These are phyloP conservation scores for Narthecium ossifragum DNA, from an alignment of 106 monocot species.

Conservation along the genomic window DNA sequence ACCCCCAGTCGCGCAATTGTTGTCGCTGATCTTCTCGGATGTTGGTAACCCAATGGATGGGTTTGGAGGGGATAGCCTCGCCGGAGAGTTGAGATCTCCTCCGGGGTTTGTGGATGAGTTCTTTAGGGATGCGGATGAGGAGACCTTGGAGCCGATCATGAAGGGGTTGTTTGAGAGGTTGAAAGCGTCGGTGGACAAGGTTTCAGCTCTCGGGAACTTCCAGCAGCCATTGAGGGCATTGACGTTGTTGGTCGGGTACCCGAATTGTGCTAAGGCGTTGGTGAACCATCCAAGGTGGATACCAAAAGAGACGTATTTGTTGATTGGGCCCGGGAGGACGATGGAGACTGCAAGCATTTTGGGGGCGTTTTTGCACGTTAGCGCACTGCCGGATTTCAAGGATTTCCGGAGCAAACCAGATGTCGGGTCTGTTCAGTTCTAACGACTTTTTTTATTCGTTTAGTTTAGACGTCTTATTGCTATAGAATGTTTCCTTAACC, in stretches of 20 bases:
- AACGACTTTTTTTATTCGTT: too few species aligned
- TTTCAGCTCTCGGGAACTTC: constrained; percentile 82
- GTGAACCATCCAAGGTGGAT: constrained; percentile 90
- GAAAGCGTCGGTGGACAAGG: constrained; percentile 49
- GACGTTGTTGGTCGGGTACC: constrained; percentile 47
- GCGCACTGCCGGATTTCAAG: constrained; percentile 64
- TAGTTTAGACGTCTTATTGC: too few species aligned
- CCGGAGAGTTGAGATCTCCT: constrained; percentile 25
- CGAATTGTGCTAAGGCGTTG: constrained; percentile 70
- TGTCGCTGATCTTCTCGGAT: constrained; percentile 56
- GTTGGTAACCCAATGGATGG: constrained; percentile 48
- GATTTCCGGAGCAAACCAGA: constrained; percentile 76
- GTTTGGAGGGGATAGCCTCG: constrained; percentile 29
- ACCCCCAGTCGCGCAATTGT: constrained; percentile 18
- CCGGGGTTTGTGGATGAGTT: constrained; percentile 83
- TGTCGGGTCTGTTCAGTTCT: constrained; percentile 92
- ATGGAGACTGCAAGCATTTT: constrained; percentile 68
- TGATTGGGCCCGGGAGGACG: constrained; percentile 60
- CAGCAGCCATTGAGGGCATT: constrained; percentile 84
- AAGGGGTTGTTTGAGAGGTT: constrained; percentile 52
- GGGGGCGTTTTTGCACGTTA: constrained; percentile 89
- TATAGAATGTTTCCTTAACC: too few species aligned
- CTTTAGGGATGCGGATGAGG: constrained; percentile 57
- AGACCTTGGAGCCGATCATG: constrained; percentile 60
- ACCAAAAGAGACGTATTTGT: constrained; percentile 26